Evolutionary conservation across 441 rosid genomes (phyloP).

Genomic region (Dalechampia spathulata): DNA sequence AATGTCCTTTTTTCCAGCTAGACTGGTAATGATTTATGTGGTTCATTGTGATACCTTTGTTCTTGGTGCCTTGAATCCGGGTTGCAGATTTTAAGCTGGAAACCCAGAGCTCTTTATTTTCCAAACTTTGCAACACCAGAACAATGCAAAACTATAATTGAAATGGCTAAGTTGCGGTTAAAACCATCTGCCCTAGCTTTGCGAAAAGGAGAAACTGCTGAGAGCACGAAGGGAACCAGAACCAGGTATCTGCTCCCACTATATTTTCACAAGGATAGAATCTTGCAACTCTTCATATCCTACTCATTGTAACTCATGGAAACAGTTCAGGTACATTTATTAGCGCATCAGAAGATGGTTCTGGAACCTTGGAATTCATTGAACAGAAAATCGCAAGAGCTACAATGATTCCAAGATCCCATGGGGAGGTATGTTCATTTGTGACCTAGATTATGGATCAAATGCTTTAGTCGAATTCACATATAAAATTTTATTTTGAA

Average conservation of each 20-base stretch:
- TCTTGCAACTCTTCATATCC: neutral
- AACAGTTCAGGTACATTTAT: slow-evolving; percentile 80
- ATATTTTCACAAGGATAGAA: neutral
- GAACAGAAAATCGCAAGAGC: slow-evolving; percentile 74
- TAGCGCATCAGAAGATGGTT: slow-evolving; percentile 66
- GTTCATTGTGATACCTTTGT: neutral
- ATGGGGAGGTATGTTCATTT: slow-evolving; percentile 66
- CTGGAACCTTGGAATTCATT: slow-evolving; percentile 50
- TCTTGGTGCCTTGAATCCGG: slow-evolving; percentile 6
- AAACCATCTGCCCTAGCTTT: slow-evolving; percentile 71
- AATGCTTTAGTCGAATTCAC: too few relatives aligned
- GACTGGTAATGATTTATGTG: neutral
- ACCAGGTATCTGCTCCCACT: slow-evolving; percentile 43
- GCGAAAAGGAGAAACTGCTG: slow-evolving; percentile 73
- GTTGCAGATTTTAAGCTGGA: slow-evolving; percentile 80
- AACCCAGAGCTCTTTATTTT: slow-evolving; percentile 77
- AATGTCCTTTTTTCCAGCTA: neutral
- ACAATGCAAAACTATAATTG: slow-evolving; percentile 53
- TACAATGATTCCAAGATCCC: slow-evolving; percentile 60
- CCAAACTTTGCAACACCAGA: too few relatives aligned
- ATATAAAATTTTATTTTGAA: too few relatives aligned
- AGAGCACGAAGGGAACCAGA: slow-evolving; percentile 73
- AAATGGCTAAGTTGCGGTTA: slow-evolving; percentile 49
- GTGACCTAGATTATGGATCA: too few relatives aligned
- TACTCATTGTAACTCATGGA: neutral